These are phyloP conservation scores for Pittosporum tobira DNA, from an alignment of 129 eudicot species.

Conservation along the genomic window DNA sequence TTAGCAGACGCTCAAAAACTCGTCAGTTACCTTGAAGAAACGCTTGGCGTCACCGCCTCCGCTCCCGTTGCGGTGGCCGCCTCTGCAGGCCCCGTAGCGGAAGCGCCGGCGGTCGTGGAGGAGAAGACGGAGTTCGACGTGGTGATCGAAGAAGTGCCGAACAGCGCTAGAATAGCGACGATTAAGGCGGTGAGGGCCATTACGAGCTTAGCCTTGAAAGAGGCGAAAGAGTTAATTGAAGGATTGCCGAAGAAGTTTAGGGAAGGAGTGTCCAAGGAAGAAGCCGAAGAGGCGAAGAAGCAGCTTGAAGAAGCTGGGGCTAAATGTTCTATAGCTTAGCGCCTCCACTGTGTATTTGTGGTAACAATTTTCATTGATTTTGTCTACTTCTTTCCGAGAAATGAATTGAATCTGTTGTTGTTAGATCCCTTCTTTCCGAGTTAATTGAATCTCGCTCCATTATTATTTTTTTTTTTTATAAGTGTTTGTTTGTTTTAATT, in stretches of 20 bases:
- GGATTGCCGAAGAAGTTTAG: slow-evolving; percentile 92
- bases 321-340: no score
- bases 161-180: slow-evolving; percentile 72
- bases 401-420: no score
- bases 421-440: no score
- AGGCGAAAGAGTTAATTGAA: slow-evolving; percentile 83
- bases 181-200: slow-evolving; percentile 90
- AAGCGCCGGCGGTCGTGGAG: slow-evolving; percentile 53
- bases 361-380: no score
- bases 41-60: slow-evolving; percentile 74
- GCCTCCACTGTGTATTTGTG: no score
- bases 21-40: slow-evolving; percentile 79
- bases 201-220: slow-evolving; percentile 74
- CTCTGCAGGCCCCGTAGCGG: slow-evolving; percentile 46
- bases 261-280: slow-evolving; percentile 67
- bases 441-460: no score
- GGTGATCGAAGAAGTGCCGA: slow-evolving; percentile 76
- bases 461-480: no score
- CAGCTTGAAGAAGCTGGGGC: no score
- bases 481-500: no score
- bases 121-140: slow-evolving; percentile 97
- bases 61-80: slow-evolving; percentile 61
- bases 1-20: slow-evolving; percentile 73
- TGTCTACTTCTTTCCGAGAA: no score
- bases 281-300: slow-evolving; percentile 88